Conservation (phyloP, 352 stramenopile species). For the Saprolegnia parasitica region DNA sequence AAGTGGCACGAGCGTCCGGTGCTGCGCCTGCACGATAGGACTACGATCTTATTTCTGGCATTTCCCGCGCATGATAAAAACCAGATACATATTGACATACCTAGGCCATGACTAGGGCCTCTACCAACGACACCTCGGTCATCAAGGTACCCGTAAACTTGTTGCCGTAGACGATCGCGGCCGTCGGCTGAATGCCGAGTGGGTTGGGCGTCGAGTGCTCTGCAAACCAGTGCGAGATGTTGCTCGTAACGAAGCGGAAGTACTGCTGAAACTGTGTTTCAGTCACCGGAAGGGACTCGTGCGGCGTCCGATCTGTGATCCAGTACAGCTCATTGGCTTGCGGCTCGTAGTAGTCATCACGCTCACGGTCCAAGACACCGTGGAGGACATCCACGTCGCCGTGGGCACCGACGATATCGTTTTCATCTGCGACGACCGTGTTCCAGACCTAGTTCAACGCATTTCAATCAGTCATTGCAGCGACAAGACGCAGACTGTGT, state of each 20-base stretch:
- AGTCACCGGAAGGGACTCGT: constrained; percentile 26
- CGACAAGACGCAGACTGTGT: not conserved
- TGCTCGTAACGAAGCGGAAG: constrained; percentile 30
- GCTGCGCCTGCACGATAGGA: too few species aligned
- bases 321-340: constrained; percentile 30
- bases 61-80: too few species aligned
- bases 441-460: constrained; percentile 16
- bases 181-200: constrained; percentile 27
- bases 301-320: constrained; percentile 32
- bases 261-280: constrained; percentile 28
- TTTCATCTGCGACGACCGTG: not conserved
- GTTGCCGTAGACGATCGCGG: constrained; percentile 26
- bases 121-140: too few species aligned
- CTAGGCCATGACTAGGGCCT: too few species aligned
- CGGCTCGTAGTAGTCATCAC: not conserved
- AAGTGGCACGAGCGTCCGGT: too few species aligned
- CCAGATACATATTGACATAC: too few species aligned
- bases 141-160: constrained; percentile 14
- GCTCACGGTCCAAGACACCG: constrained; percentile 19
- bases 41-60: too few species aligned
- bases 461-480: not conserved
- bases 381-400: constrained; percentile 26
- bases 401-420: constrained; percentile 22
- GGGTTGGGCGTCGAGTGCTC: constrained; percentile 32
- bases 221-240: constrained; percentile 32